Evolutionary conservation across 2,329 filamentous ascomycete species (phyloP), one percentile per base, ranked within the genome.

Genomic region (Stagonosporopsis vannaccii): DNA sequence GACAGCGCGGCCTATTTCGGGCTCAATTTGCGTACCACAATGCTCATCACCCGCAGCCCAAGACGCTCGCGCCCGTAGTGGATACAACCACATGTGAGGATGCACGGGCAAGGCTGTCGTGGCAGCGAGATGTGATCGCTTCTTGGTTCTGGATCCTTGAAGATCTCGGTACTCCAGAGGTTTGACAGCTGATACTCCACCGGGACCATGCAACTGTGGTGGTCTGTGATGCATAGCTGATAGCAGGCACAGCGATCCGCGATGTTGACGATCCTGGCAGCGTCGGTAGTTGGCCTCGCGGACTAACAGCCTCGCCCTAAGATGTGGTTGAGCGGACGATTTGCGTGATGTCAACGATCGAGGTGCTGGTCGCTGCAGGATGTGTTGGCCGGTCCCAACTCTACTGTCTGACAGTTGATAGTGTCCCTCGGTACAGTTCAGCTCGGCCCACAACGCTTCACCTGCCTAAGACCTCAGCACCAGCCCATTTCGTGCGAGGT

Each of bases 81-180:
- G 53, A 19, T 51, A 43, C 12, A 15, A 19, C 47, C 36, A 51
- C 52, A 56, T 36, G 39, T 26, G 45, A 49, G 22, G 42, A 45
- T 22, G 39, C 41, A 30, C 32, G 42, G 26, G 41, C 47, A 50
- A 56, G 41, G 52, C 52, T 56, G 39, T 20, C 30, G 30, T 33
- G 28, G 32, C 44, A 26, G 32, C 44, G 13, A 22, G 15, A 41
- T 40, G 25, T 28, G 42, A 42, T 42, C 36, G 42, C 36, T 46
- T 51, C 52, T 36, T 42, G 47, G 53, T 39, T 56, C 53, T 51
- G 53, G 47, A 48, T 47, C 19, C 53, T 39, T 30, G 8, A 7
- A n/a, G 25, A n/a, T 25, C 32, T 42, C 22, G 42, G 32, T 25
- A 43, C 37, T 43, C 32, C 42, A 39, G 36, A 56, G 15, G 37